Conservation (phyloP, 208 protist species). For the Leishmania lainsoni region DNA sequence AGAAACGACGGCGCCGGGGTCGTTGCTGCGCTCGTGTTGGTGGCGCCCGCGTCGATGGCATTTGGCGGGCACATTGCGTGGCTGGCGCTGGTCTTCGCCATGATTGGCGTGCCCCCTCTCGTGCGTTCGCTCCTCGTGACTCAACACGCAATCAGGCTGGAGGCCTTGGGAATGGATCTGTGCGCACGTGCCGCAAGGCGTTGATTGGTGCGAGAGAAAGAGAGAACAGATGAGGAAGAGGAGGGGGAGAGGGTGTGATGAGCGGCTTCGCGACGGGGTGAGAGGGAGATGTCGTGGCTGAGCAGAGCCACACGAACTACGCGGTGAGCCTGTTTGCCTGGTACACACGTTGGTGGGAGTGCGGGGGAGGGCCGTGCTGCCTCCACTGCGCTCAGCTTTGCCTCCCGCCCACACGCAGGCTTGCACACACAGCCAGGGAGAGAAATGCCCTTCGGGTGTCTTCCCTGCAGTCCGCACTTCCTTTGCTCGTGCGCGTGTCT, state of each 20-base stretch:
- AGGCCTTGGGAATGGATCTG: no score
- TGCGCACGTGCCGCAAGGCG: no score
- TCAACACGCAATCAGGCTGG: no score
- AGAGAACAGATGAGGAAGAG: background rate
- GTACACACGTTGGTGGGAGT: no score
- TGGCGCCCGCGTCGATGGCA: background rate
- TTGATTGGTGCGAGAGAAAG: no score
- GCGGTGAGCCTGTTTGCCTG: no score
- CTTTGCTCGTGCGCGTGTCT: no score
- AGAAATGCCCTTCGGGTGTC: no score
- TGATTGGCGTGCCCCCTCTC: background rate
- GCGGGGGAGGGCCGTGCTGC: background rate
- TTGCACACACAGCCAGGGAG: no score
- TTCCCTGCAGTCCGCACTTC: no score
- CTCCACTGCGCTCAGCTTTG: background rate
- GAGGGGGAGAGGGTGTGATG: background rate
- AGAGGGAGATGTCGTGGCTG: background rate
- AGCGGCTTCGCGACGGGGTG: background rate
- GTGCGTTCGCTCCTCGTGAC: background rate
- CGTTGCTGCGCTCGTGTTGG: background rate
- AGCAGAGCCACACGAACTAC: no score
- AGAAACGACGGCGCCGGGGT: constrained; percentile 42
- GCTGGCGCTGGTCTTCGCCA: background rate
- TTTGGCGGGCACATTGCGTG: background rate
- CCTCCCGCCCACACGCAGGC: background rate